phyloP scores from a whole-genome alignment of 495 filamentous ascomycete genomes.

The Penicillium canescens region DNA sequence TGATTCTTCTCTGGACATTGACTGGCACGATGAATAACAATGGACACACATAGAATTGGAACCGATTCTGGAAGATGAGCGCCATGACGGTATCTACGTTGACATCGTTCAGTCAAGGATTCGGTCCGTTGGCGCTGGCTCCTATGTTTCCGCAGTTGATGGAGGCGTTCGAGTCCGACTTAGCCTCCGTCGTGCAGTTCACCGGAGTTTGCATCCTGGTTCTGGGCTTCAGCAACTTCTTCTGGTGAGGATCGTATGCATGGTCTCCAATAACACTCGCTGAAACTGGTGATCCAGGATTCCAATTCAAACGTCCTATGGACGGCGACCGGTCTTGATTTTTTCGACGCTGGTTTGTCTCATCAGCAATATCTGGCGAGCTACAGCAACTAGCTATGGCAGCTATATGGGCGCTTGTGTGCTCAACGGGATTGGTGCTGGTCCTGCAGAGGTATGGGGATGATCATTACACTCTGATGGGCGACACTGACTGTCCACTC shows the following conservation, averaged over 20 bases:
- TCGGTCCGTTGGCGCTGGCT: constrained; percentile 59
- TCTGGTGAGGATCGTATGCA: constrained; percentile 39
- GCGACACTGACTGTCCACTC: not conserved
- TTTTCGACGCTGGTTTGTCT: constrained; percentile 56
- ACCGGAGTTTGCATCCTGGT: constrained; percentile 64
- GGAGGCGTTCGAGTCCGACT: constrained; percentile 52
- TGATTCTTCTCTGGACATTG: not conserved
- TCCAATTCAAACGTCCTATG: constrained; percentile 58
- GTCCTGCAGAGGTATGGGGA: constrained; percentile 36
- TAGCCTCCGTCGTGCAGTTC: constrained; percentile 48
- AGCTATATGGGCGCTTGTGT: constrained; percentile 63
- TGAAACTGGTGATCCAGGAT: constrained; percentile 37
- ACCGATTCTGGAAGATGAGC: constrained; percentile 38
- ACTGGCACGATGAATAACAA: not conserved
- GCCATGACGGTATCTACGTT: constrained; percentile 47
- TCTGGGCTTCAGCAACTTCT: constrained; percentile 63
- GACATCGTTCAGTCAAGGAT: constrained; percentile 56
- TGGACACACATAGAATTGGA: constrained; percentile 38
- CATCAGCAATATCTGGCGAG: constrained; percentile 60
- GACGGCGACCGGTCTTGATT: constrained; percentile 58
- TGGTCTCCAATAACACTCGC: not conserved
- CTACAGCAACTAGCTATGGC: constrained; percentile 53
- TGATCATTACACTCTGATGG: not conserved
- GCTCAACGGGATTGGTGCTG: constrained; percentile 63
- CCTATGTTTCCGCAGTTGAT: constrained; percentile 60